phyloP scores from a whole-genome alignment of 164 flowering plant species.

The Warburgia ugandensis region DNA sequence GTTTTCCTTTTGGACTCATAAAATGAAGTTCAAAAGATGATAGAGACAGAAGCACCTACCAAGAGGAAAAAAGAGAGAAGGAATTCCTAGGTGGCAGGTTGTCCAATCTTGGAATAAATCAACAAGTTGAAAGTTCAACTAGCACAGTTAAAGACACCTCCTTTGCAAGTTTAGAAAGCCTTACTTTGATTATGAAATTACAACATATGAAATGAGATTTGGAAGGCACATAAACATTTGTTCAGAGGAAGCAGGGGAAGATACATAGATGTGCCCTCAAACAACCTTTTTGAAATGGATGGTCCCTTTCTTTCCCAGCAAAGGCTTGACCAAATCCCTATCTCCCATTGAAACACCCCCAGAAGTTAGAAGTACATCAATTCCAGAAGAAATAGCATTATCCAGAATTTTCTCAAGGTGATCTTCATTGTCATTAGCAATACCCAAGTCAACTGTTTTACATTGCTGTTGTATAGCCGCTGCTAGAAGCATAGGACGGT shows the following conservation, averaged over 20 bases:
- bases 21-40: too few species aligned
- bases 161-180: too few species aligned
- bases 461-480: conserved; percentile 74
- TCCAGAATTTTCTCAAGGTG: conserved; percentile 55
- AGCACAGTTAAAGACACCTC: too few species aligned
- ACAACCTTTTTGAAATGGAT: conserved; percentile 62
- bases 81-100: too few species aligned
- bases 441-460: conserved; percentile 80
- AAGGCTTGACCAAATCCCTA: conserved; percentile 80
- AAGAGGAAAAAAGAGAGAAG: too few species aligned
- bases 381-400: conserved; percentile 48
- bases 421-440: conserved; percentile 71
- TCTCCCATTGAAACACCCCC: conserved; percentile 99
- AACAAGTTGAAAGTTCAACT: too few species aligned
- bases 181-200: too few species aligned
- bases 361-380: conserved; percentile 72
- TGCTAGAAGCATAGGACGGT: conserved; percentile 83
- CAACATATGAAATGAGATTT: too few species aligned
- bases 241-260: background rate
- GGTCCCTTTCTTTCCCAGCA: conserved; percentile 64
- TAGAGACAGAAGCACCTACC: too few species aligned
- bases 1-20: too few species aligned
- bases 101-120: too few species aligned
- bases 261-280: conserved; percentile 7
- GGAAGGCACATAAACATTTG: background rate